A percentile compares a stretch with the other conserved stretches of the same genome.
Conservation (phyloP, 768 basidiomycete genomes). For the Gelatoporia subvermispora region DNA sequence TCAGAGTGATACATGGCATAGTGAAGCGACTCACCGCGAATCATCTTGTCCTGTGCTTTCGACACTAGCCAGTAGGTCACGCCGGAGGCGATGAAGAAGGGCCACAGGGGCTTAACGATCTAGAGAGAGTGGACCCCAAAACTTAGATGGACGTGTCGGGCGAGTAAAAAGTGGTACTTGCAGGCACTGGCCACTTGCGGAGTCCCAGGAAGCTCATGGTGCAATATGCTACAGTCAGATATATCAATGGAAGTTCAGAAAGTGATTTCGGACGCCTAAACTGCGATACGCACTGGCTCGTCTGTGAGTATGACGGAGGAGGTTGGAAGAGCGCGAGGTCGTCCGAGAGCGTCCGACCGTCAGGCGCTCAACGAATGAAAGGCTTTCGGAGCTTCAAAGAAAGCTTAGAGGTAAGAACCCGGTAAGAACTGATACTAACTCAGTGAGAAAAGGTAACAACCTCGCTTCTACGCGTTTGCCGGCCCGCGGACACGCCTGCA, state of each 20-base stretch:
- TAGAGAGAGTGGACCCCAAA: conserved; percentile 27
- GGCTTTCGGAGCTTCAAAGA: conserved; percentile 1
- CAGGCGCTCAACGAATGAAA: too few relatives aligned
- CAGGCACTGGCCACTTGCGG: conserved; percentile 79
- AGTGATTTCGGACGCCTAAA: too few relatives aligned
- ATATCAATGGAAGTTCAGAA: background rate
- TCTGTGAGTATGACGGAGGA: background rate
- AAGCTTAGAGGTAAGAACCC: background rate
- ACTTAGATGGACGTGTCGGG: background rate
- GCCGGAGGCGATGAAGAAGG: conserved; percentile 64
- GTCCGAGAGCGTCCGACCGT: too few relatives aligned
- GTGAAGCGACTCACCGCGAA: conserved; percentile 56
- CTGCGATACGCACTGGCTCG: background rate
- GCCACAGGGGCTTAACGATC: conserved; percentile 74
- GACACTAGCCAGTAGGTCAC: conserved; percentile 65
- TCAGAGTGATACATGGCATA: background rate
- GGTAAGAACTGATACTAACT: background rate
- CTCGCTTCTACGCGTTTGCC: too few relatives aligned
- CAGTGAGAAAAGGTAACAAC: too few relatives aligned
- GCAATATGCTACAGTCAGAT: background rate
- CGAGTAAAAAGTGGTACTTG: conserved; percentile 32
- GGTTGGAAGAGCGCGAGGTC: background rate
- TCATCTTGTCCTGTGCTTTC: conserved; percentile 61
- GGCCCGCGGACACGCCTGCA: too few relatives aligned
- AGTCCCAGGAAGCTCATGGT: conserved; percentile 72